phyloP scores from a whole-genome alignment of 768 basidiomycete genomes.

The Vishniacozyma victoriae region DNA sequence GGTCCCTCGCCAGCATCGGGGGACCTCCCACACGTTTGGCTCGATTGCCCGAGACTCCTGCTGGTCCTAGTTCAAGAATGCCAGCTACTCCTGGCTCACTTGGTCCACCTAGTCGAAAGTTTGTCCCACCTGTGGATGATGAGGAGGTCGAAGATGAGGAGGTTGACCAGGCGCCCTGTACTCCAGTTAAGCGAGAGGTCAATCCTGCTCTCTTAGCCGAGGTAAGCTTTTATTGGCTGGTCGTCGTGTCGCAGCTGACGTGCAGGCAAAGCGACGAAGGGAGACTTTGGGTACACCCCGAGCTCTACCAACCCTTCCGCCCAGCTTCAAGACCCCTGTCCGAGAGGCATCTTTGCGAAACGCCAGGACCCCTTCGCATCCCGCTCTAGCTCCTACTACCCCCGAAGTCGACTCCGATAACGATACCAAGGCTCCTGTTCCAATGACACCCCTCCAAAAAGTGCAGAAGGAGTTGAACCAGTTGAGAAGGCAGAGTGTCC shows the following conservation, averaged over 20 bases:
- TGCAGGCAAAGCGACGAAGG: slow-evolving; percentile 19
- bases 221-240: slow-evolving; percentile 2
- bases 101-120: slow-evolving; percentile 19
- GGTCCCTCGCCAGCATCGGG: slow-evolving; percentile 25
- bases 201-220: slow-evolving; percentile 3
- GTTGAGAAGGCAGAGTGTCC: slow-evolving; percentile 27
- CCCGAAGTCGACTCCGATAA: not conserved
- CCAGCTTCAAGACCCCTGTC: slow-evolving; percentile 28
- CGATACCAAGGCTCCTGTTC: slow-evolving; percentile 5
- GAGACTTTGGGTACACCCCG: slow-evolving; percentile 39
- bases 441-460: slow-evolving; percentile 14
- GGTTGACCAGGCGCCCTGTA: slow-evolving; percentile 2
- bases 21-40: slow-evolving; percentile 32
- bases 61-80: not conserved
- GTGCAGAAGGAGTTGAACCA: slow-evolving; percentile 22
- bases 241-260: not conserved
- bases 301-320: slow-evolving; percentile 30
- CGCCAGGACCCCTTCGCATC: slow-evolving; percentile 18
- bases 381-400: slow-evolving; percentile 16
- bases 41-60: slow-evolving; percentile 16
- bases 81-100: slow-evolving; percentile 19
- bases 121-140: slow-evolving; percentile 1
- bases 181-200: slow-evolving; percentile 1
- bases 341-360: slow-evolving; percentile 8
- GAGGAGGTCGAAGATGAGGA: slow-evolving; percentile 1